phyloP scores from a whole-genome alignment of 306 rosid species.

The Spatholobus suberectus region DNA sequence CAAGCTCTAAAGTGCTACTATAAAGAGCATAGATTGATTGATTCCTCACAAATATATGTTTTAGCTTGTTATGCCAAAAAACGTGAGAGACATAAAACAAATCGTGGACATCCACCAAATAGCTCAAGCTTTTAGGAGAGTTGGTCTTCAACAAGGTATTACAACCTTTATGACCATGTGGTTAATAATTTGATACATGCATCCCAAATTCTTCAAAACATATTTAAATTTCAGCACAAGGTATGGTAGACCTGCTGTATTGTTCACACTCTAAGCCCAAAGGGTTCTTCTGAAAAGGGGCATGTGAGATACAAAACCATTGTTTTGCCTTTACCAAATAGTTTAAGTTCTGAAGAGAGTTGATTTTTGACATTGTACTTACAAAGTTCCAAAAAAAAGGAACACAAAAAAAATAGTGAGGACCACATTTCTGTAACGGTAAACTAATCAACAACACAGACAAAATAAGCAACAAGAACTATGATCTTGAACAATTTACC shows the following conservation, averaged over 20 bases:
- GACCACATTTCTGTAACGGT: not conserved
- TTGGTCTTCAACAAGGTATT: not conserved
- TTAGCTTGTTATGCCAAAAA: not conserved
- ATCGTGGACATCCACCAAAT: not conserved
- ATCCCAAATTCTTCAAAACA: not conserved
- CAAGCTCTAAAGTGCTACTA: slow-evolving; percentile 6
- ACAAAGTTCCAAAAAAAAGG: not conserved
- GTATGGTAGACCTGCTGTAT: too few relatives aligned
- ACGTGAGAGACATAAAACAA: not conserved
- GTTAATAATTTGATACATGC: not conserved
- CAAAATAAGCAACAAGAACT: not conserved
- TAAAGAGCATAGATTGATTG: not conserved
- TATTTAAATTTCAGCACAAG: not conserved
- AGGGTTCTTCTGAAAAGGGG: not conserved
- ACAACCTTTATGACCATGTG: not conserved
- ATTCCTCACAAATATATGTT: not conserved
- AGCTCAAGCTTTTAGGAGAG: not conserved
- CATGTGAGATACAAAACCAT: not conserved
- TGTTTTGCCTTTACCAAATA: not conserved
- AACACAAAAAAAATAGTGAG: too few relatives aligned
- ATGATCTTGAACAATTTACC: slow-evolving; percentile 49
- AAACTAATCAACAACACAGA: not conserved
- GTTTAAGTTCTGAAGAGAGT: not conserved
- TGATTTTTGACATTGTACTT: not conserved
- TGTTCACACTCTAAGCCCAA: not conserved